Evolutionary conservation across 257 asterid genomes (phyloP), one percentile per base, ranked within the genome.

Genomic region (Forsythia viridissima): DNA sequence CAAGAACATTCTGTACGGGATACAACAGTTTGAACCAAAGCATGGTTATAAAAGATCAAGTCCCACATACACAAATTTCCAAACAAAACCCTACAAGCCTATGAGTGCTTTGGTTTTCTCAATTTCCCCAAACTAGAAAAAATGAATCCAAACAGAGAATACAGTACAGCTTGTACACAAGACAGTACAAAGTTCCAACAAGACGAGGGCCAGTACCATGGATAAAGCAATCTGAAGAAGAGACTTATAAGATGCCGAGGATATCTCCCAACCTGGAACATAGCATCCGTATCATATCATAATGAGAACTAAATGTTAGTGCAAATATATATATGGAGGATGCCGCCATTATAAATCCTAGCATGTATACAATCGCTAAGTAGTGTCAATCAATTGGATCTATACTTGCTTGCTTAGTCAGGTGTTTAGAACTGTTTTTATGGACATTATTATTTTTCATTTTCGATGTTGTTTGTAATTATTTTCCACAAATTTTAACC

Each of bases 191-290:
- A 94, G 80, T 90, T 89, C 98, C 97, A 94, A 86, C 93, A 94
- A 34, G 97, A 92, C 16, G 97, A 92, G n/a, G 98, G 98, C 97
- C 98, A 94, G 79, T 90, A 92, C 97, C 98, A 90, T 5, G 98
- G 98, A 82, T 91, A 94, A 42, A 94, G 82, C 79, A 92, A 70
- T 69, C 94, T 87, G 82, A 94, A 94, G 80, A 92, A 91, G 77
- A 89, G 84, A 80, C 97, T 94, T 68, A 94, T 94, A 18, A 92
- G 81, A 77, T 92, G 94, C 77, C 98, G 89, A 59, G 96, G 97
- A 82, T 90, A 94, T 65, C 82, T 82, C 39, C 98, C 97, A 37
- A 94, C 94, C 97, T 92, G 92, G 70, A 77, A 70, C 38, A 61
- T 9, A 38, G 15, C 42, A 82, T n/a, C 39, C 12, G 3, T 16